Conservation (phyloP, 1,284 basidiomycete genomes). For the Hypsizygus ulmarius region DNA sequence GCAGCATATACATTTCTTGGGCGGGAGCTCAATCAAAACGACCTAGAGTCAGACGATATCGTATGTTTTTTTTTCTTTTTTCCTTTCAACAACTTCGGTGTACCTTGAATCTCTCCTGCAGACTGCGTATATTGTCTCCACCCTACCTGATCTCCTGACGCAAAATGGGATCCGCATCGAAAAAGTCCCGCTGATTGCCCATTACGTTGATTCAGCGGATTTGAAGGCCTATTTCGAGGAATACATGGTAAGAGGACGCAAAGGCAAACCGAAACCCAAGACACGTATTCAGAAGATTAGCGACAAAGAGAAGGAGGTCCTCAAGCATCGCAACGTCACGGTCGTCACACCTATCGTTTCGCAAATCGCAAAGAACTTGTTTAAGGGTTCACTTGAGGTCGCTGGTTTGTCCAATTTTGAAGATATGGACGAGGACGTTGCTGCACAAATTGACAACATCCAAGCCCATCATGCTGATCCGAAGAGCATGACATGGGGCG, state of each 20-base stretch:
- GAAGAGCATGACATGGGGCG: constrained; percentile 47
- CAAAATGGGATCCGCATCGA: constrained; percentile 29
- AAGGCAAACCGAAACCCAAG: constrained; percentile 1
- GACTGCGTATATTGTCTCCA: constrained; percentile 38
- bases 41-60: constrained; percentile 41
- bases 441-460: constrained; percentile 24
- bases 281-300: background rate
- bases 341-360: constrained; percentile 51
- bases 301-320: constrained; percentile 35
- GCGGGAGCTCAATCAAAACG: constrained; percentile 30
- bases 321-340: constrained; percentile 40
- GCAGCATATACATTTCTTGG: constrained; percentile 22
- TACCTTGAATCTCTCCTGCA: constrained; percentile 18
- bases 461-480: constrained; percentile 46
- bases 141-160: constrained; percentile 34
- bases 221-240: constrained; percentile 7
- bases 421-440: constrained; percentile 25
- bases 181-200: constrained; percentile 33
- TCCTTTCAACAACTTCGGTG: constrained; percentile 2
- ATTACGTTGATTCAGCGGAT: constrained; percentile 14
- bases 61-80: constrained; percentile 32
- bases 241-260: background rate
- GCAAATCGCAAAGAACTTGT: constrained; percentile 46
- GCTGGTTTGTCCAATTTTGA: constrained; percentile 28
- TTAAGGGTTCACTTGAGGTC: constrained; percentile 41